A percentile compares a stretch with the other conserved stretches of the same genome.
Evolutionary conservation across 2,329 filamentous ascomycete species (phyloP).

Genomic region (Pseudocercospora vitis): DNA sequence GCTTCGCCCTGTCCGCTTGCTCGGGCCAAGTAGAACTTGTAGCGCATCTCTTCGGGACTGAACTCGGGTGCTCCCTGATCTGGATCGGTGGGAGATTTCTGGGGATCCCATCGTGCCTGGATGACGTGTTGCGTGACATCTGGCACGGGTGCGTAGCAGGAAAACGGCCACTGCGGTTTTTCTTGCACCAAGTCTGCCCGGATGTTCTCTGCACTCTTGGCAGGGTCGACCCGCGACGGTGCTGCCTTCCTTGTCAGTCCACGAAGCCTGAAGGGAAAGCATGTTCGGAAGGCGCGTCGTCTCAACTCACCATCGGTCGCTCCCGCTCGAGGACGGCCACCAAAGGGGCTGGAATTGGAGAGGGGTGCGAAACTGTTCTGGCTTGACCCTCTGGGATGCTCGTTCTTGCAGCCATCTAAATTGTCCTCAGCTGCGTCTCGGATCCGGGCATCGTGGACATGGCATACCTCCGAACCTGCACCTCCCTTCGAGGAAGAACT

Average conservation of each 20-base stretch:
- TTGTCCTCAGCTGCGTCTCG: too few relatives aligned
- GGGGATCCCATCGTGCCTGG: neutral
- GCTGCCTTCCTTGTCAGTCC: too few relatives aligned
- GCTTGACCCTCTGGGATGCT: conserved; percentile 55
- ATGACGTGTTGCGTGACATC: neutral
- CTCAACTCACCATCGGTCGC: neutral
- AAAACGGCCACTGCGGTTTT: conserved; percentile 80
- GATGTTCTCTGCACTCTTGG: conserved; percentile 60
- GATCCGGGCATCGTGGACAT: too few relatives aligned
- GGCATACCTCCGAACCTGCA: conserved; percentile 64
- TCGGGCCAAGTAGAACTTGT: conserved; percentile 66
- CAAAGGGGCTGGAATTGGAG: conserved; percentile 30
- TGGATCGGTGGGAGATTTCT: neutral
- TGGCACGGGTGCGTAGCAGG: conserved; percentile 58
- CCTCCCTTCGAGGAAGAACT: conserved; percentile 63
- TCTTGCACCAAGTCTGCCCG: conserved; percentile 51
- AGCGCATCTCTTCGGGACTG: conserved; percentile 82
- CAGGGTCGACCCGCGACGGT: too few relatives aligned
- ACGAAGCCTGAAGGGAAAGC: too few relatives aligned
- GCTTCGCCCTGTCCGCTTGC: conserved; percentile 39
- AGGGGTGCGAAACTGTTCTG: conserved; percentile 61
- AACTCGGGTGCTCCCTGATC: conserved; percentile 71
- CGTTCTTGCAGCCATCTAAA: conserved; percentile 59
- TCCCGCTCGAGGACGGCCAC: conserved; percentile 3
- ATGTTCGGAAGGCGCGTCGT: neutral